phyloP scores from a whole-genome alignment of 2,329 filamentous ascomycete genomes.

The Pleochaeta shiraiana region DNA sequence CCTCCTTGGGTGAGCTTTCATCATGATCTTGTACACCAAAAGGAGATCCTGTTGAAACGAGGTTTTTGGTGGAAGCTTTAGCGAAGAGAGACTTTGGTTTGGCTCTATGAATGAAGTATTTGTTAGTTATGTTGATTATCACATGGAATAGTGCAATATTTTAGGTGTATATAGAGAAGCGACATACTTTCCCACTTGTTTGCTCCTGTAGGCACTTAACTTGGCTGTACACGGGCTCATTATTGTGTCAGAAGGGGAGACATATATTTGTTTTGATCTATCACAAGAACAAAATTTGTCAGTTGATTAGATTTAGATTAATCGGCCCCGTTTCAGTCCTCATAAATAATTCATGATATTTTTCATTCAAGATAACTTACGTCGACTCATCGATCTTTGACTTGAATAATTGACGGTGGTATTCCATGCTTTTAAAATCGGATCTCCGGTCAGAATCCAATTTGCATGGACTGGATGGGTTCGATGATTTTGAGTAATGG shows the following conservation, averaged over 20 bases:
- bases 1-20: no score
- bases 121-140: not conserved
- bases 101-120: slow-evolving; percentile 25
- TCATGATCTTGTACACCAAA: slow-evolving; percentile 13
- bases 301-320: slow-evolving; percentile 2
- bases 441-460: slow-evolving; percentile 20
- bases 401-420: slow-evolving; percentile 54
- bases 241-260: slow-evolving; percentile 74
- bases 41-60: slow-evolving; percentile 17
- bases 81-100: slow-evolving; percentile 49
- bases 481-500: not conserved
- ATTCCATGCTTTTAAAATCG: slow-evolving; percentile 46
- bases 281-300: slow-evolving; percentile 7
- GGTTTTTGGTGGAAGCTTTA: slow-evolving; percentile 40
- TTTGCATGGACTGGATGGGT: not conserved
- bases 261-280: slow-evolving; percentile 27
- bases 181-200: slow-evolving; percentile 55
- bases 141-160: not conserved
- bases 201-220: slow-evolving; percentile 58
- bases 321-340: not conserved
- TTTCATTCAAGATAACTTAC: slow-evolving; percentile 24
- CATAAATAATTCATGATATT: no score
- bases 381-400: slow-evolving; percentile 45
- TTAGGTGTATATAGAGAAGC: no score
- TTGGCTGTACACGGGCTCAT: slow-evolving; percentile 74